Conservation (phyloP, 176 grass and related monocot genomes). For the Oryza australiensis region DNA sequence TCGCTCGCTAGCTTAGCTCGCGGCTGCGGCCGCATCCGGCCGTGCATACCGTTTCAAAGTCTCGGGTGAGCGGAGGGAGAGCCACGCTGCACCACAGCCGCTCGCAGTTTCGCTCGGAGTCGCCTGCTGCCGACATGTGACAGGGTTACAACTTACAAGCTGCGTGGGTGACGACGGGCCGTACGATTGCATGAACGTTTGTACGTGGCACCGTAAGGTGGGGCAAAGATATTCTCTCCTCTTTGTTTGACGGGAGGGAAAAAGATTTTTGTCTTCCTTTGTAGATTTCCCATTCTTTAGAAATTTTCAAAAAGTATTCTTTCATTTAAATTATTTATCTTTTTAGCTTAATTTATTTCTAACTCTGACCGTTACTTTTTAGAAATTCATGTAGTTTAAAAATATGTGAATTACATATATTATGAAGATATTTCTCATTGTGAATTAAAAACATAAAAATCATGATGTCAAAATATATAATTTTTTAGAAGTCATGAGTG, state of each 20-base stretch:
- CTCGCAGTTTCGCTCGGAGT: neutral
- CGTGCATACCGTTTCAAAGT: constrained; percentile 48
- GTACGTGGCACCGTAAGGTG: neutral
- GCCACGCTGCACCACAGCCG: neutral
- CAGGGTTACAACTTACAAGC: neutral
- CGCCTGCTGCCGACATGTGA: constrained; percentile 33
- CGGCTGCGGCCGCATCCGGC: neutral
- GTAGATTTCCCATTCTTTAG: neutral
- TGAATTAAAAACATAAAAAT: too few species aligned
- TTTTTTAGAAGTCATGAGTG: too few species aligned
- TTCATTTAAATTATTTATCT: too few species aligned
- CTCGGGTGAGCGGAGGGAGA: neutral
- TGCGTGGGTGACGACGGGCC: neutral
- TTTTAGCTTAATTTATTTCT: too few species aligned
- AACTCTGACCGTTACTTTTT: too few species aligned
- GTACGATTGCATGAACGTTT: neutral
- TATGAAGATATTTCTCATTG: too few species aligned
- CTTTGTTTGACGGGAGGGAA: neutral
- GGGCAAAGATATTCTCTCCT: neutral
- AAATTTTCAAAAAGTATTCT: neutral
- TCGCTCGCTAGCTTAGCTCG: neutral
- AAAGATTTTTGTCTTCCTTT: neutral
- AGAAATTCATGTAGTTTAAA: too few species aligned
- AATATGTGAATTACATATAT: too few species aligned
- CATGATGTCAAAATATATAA: too few species aligned